These are phyloP conservation scores for Neoboletus magnificus DNA, from an alignment of 768 basidiomycete species.

Conservation along the genomic window DNA sequence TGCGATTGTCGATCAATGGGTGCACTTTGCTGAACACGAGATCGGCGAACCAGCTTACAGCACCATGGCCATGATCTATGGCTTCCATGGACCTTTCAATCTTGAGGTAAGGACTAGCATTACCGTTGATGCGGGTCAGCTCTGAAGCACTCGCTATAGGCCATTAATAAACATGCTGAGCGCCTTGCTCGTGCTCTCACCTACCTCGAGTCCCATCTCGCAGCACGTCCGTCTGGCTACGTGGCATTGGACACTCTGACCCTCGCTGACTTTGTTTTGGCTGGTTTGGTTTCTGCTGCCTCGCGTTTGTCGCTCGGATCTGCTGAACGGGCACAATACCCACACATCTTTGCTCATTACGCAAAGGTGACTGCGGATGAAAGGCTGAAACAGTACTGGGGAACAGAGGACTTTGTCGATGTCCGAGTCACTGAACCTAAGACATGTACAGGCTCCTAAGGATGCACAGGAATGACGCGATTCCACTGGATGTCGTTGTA, in stretches of 20 bases:
- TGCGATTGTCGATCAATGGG: slow-evolving; percentile 11
- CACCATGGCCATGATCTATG: slow-evolving; percentile 1
- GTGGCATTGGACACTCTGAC: slow-evolving; percentile 12
- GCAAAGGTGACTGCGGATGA: slow-evolving; percentile 17
- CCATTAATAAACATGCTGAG: background rate
- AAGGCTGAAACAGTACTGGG: slow-evolving; percentile 11
- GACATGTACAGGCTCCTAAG: too few species aligned
- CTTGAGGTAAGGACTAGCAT: background rate
- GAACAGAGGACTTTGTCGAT: slow-evolving; percentile 6
- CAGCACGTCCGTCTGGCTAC: slow-evolving; percentile 5
- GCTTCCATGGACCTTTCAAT: background rate
- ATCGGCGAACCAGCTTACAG: slow-evolving; percentile 2
- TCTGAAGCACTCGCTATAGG: background rate
- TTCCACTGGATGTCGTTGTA: too few species aligned
- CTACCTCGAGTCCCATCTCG: slow-evolving; percentile 17
- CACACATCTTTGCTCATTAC: slow-evolving; percentile 17
- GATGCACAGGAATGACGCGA: too few species aligned
- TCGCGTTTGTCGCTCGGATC: slow-evolving; percentile 6
- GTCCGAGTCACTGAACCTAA: too few species aligned
- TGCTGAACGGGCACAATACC: slow-evolving; percentile 13
- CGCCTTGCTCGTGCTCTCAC: slow-evolving; percentile 1
- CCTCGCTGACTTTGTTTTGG: slow-evolving; percentile 20
- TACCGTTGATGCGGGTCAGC: too few species aligned
- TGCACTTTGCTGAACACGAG: slow-evolving; percentile 13
- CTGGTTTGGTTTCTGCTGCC: slow-evolving; percentile 1